Conservation (phyloP, 257 asterid species). For the Solanum ossicruentum region DNA sequence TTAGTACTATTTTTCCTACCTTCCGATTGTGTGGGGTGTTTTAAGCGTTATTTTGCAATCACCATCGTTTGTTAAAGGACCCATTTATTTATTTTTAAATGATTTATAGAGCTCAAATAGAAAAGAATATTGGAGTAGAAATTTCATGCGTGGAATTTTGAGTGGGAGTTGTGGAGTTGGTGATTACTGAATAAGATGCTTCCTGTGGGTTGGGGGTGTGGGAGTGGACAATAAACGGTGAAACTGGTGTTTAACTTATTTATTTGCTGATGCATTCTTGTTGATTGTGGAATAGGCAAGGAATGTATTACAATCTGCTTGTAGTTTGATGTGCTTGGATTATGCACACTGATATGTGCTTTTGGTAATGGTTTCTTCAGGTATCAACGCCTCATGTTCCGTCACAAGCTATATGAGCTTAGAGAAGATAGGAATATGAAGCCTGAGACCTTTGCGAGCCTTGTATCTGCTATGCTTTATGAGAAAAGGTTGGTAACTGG, state of each 20-base stretch:
- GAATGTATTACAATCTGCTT: background rate
- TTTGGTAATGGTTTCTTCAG: constrained; percentile 22
- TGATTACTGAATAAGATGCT: background rate
- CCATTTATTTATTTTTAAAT: background rate
- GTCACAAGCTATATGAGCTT: constrained; percentile 83
- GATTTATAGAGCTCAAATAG: background rate
- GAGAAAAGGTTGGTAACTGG: constrained; percentile 62
- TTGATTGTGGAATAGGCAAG: background rate
- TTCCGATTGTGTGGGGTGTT: background rate
- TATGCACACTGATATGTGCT: background rate
- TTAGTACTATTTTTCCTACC: background rate
- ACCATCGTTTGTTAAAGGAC: background rate
- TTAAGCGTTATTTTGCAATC: background rate
- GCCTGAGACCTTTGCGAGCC: constrained; percentile 97
- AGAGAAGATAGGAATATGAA: constrained; percentile 97
- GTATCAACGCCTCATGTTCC: constrained; percentile 73
- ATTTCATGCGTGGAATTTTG: background rate
- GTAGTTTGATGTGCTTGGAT: background rate
- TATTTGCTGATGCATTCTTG: background rate
- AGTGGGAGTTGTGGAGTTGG: background rate
- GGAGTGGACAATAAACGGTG: background rate
- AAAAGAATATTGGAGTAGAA: background rate
- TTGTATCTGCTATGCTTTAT: constrained; percentile 78
- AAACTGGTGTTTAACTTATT: background rate
- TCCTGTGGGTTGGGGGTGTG: background rate